Percentiles rank a stretch among this genome's conserved stretches.
These are phyloP conservation scores for Amauroascus verrucosus DNA, from an alignment of 2,329 filamentous ascomycete species.

Conservation along the genomic window DNA sequence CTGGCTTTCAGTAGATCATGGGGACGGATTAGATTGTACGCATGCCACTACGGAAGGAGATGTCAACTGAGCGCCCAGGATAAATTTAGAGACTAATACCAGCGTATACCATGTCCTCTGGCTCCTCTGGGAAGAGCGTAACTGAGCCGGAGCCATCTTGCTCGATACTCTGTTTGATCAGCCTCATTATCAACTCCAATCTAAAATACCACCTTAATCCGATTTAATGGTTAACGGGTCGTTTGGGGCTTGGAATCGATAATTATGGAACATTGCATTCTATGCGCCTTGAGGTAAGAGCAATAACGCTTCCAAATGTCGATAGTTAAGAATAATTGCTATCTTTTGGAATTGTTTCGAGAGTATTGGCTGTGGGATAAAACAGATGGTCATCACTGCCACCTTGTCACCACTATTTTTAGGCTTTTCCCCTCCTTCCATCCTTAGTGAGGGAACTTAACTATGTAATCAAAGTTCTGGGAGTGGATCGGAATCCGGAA, in stretches of 20 bases:
- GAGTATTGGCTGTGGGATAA: too few species aligned
- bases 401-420: neutral
- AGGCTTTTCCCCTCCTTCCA: neutral
- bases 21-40: conserved; percentile 61
- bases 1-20: conserved; percentile 55
- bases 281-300: neutral
- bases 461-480: too few species aligned
- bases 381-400: neutral
- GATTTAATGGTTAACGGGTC: neutral
- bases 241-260: neutral
- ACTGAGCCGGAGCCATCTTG: conserved; percentile 55
- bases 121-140: conserved; percentile 59
- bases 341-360: too few species aligned
- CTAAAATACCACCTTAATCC: neutral
- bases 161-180: conserved; percentile 58
- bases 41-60: conserved; percentile 51
- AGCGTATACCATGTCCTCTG: conserved; percentile 58
- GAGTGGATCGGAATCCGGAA: neutral
- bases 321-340: neutral
- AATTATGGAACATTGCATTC: neutral
- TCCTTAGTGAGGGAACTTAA: too few species aligned
- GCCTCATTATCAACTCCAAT: conserved; percentile 42
- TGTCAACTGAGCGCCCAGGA: neutral
- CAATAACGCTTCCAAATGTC: neutral
- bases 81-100: conserved; percentile 1